Conservation (phyloP, 1,284 basidiomycete species). For the Moesziomyces parantarcticus region DNA sequence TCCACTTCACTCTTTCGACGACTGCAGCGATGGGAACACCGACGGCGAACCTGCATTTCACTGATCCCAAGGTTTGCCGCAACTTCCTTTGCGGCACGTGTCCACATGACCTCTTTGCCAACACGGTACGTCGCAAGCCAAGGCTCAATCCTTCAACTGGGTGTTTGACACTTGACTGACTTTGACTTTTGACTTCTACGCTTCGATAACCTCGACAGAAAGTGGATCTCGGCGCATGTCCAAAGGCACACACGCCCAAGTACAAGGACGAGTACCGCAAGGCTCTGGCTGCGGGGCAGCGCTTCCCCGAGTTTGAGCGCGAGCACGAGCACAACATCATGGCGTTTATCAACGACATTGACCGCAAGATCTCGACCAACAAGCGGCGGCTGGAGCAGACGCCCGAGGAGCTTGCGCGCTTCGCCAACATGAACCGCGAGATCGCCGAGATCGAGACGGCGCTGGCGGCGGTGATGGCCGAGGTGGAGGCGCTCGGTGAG, state of each 20-base stretch:
- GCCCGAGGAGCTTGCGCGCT: conserved; percentile 98
- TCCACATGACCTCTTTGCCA: conserved; percentile 96
- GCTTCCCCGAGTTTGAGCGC: conserved; percentile 62
- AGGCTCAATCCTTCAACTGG: neutral
- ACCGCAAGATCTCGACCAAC: conserved; percentile 90
- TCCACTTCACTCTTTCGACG: neutral
- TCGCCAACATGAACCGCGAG: conserved; percentile 98
- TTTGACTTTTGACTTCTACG: conserved; percentile 3
- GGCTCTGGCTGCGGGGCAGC: conserved; percentile 76
- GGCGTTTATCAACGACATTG: conserved; percentile 96
- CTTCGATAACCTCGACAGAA: conserved; percentile 74
- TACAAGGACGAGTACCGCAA: conserved; percentile 90
- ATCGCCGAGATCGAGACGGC: conserved; percentile 99
- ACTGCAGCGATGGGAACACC: conserved; percentile 62
- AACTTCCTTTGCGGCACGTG: conserved; percentile 98
- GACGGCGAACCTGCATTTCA: conserved; percentile 81
- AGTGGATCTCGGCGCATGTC: conserved; percentile 99
- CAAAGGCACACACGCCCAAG: conserved; percentile 93
- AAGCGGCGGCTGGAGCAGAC: conserved; percentile 97
- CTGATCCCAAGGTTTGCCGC: conserved; percentile 97
- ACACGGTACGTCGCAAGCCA: conserved; percentile 79
- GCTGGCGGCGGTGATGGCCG: conserved; percentile 96
- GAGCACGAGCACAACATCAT: conserved; percentile 92
- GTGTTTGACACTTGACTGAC: neutral
- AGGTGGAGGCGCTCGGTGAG: conserved; percentile 96